Conservation (phyloP, 352 stramenopile species). For the Phytophthora uliginosa region DNA sequence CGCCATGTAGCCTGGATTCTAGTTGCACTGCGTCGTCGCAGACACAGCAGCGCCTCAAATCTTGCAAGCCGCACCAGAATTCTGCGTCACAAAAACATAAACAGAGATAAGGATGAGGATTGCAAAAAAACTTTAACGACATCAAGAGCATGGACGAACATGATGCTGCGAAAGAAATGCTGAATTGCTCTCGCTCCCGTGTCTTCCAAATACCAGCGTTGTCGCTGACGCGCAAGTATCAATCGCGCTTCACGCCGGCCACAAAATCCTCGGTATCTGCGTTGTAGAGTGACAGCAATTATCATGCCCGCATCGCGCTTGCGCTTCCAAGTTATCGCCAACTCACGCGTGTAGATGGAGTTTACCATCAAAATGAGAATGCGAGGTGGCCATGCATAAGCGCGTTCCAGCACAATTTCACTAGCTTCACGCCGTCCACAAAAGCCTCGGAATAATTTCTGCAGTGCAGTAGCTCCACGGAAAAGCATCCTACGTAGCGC, state of each 20-base stretch:
- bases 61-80: constrained; percentile 64
- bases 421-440: constrained; percentile 46
- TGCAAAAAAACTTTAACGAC: no score
- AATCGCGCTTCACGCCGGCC: constrained; percentile 47
- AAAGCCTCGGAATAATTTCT: constrained; percentile 66
- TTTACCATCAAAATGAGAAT: constrained; percentile 57
- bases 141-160: constrained; percentile 50
- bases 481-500: constrained; percentile 48
- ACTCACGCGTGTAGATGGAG: constrained; percentile 65
- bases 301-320: constrained; percentile 59
- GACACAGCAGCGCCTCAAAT: constrained; percentile 49
- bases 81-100: constrained; percentile 27
- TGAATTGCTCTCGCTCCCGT: constrained; percentile 56
- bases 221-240: constrained; percentile 33
- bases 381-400: constrained; percentile 51
- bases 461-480: constrained; percentile 51
- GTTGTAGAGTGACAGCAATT: constrained; percentile 54
- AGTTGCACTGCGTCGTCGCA: constrained; percentile 47
- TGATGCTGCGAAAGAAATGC: constrained; percentile 82
- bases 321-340: constrained; percentile 68
- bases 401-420: constrained; percentile 44
- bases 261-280: constrained; percentile 58
- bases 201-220: constrained; percentile 55
- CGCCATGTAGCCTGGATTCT: constrained; percentile 82
- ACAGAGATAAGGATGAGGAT: constrained; percentile 1